These are phyloP conservation scores for Dacryopinax primogenitus DNA, from an alignment of 768 basidiomycete species.

Conservation along the genomic window DNA sequence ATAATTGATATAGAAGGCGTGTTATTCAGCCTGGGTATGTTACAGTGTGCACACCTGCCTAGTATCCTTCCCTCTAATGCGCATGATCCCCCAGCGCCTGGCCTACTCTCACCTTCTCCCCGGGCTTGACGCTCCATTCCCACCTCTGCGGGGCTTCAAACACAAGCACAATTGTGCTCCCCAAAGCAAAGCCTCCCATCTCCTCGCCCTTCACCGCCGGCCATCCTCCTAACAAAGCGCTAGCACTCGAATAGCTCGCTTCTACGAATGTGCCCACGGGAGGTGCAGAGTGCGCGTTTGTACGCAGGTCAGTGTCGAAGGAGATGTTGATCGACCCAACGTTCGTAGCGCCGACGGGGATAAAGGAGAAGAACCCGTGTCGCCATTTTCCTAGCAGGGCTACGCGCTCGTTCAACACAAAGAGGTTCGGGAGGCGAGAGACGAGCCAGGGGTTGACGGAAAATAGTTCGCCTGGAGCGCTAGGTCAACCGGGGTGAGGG, in stretches of 20 bases:
- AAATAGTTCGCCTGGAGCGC: conserved; percentile 76
- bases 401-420: conserved; percentile 96
- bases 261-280: conserved; percentile 82
- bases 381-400: conserved; percentile 90
- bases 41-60: no score
- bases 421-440: conserved; percentile 77
- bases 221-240: conserved; percentile 71
- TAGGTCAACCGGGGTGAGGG: no score
- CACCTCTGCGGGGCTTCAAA: conserved; percentile 87
- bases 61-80: not conserved
- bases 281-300: no score
- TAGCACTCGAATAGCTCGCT: conserved; percentile 80
- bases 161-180: conserved; percentile 90
- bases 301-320: conserved; percentile 41
- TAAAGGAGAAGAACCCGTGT: conserved; percentile 92
- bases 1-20: no score
- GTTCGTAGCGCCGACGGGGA: conserved; percentile 96
- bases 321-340: conserved; percentile 88
- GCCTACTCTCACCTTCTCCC: conserved; percentile 80
- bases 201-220: conserved; percentile 80
- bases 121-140: conserved; percentile 59
- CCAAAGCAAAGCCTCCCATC: conserved; percentile 94
- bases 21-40: no score
- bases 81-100: conserved; percentile 48
- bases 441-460: conserved; percentile 95